Conservation (phyloP, 139 green algal genomes). For the Chlorella ohadii region DNA sequence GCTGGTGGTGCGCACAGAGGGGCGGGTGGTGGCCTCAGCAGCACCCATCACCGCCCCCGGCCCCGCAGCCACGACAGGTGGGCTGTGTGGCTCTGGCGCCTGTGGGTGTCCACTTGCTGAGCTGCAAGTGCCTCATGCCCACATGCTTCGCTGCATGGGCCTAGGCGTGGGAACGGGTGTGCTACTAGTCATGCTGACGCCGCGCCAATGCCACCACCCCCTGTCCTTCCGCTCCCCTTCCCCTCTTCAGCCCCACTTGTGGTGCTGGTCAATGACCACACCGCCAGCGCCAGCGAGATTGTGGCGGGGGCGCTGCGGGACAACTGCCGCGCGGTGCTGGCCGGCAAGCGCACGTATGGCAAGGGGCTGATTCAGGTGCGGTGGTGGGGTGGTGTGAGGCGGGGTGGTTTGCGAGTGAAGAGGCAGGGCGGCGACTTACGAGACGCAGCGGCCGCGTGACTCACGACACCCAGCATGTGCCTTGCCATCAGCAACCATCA, state of each 20-base stretch:
- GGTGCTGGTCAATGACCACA: slow-evolving; percentile 90
- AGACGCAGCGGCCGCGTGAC: too few species aligned
- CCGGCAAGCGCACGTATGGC: slow-evolving; percentile 86
- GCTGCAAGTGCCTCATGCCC: too few species aligned
- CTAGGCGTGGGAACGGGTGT: too few species aligned
- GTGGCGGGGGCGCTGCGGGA: slow-evolving; percentile 90
- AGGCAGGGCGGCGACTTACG: too few species aligned
- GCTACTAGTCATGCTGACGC: too few species aligned
- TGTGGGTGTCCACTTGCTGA: too few species aligned
- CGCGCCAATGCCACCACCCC: neutral
- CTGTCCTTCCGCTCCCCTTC: neutral
- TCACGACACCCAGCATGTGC: too few species aligned
- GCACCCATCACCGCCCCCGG: slow-evolving; percentile 39
- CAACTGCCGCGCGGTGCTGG: slow-evolving; percentile 94
- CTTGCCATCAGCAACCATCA: too few species aligned
- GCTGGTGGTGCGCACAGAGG: slow-evolving; percentile 81
- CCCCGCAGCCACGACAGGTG: slow-evolving; percentile 40
- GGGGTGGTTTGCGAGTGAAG: neutral
- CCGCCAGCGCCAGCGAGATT: slow-evolving; percentile 92
- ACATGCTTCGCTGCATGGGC: too few species aligned
- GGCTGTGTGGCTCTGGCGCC: neutral
- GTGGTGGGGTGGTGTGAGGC: neutral
- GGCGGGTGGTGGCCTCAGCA: slow-evolving; percentile 28
- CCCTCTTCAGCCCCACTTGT: slow-evolving; percentile 54
- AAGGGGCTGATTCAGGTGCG: slow-evolving; percentile 95